A percentile compares a stretch with the other conserved stretches of the same genome.
Conservation (phyloP, 805 yeast species). For the Spathaspora girioi region DNA sequence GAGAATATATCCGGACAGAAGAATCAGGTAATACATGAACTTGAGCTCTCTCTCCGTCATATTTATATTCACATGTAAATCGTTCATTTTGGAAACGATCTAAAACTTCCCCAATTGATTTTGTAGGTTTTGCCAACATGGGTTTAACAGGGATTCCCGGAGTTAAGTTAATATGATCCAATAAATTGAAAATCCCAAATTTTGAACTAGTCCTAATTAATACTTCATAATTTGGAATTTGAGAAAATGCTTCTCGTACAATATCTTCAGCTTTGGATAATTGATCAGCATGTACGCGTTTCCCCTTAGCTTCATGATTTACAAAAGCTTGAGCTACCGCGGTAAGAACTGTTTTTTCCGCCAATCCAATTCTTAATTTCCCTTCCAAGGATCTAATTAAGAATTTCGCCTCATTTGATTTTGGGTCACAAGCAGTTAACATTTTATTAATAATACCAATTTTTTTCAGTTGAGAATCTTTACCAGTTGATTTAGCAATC, state of each 20-base stretch:
- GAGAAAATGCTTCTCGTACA: constrained; percentile 82
- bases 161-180: constrained; percentile 66
- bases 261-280: constrained; percentile 68
- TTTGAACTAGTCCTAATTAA: constrained; percentile 63
- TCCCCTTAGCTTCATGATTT: constrained; percentile 45
- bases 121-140: constrained; percentile 97
- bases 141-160: constrained; percentile 97
- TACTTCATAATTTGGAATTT: constrained; percentile 84
- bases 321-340: constrained; percentile 82
- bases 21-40: constrained; percentile 72
- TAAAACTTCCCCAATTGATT: constrained; percentile 85
- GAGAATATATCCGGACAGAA: constrained; percentile 72
- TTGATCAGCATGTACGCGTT: constrained; percentile 33
- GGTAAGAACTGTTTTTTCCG: constrained; percentile 85
- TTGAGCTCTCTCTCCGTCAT: constrained; percentile 98
- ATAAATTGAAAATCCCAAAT: constrained; percentile 63
- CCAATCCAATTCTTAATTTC: constrained; percentile 86
- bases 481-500: constrained; percentile 77
- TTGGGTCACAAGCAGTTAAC: constrained; percentile 79
- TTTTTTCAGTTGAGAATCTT: constrained; percentile 76
- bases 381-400: constrained; percentile 90
- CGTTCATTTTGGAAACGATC: constrained; percentile 81
- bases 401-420: constrained; percentile 75
- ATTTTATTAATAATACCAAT: constrained; percentile 75
- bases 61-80: constrained; percentile 94